phyloP scores from a whole-genome alignment of 805 yeast genomes.

The Ogataea neopini region DNA sequence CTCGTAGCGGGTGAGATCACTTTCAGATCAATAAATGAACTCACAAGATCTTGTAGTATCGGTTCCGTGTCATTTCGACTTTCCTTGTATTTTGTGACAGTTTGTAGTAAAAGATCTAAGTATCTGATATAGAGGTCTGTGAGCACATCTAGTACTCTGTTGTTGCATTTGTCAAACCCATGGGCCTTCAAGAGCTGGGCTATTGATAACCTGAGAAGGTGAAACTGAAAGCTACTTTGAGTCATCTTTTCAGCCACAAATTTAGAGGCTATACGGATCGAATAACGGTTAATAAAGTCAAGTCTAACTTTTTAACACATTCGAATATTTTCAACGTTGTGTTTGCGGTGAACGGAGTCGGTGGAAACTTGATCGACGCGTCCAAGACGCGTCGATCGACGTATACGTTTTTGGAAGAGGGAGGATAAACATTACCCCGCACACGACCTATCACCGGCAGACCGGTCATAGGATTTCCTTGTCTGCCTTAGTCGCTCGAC shows the following conservation, averaged over 20 bases:
- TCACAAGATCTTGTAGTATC: slow-evolving; percentile 63
- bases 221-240: slow-evolving; percentile 31
- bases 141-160: slow-evolving; percentile 69
- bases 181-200: slow-evolving; percentile 68
- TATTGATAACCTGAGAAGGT: slow-evolving; percentile 32
- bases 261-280: neutral
- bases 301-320: neutral
- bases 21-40: slow-evolving; percentile 65
- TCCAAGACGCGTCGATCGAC: neutral
- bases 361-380: neutral
- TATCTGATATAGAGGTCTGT: slow-evolving; percentile 75
- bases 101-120: slow-evolving; percentile 52
- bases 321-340: neutral
- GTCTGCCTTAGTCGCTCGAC: too few species aligned
- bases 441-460: too few species aligned
- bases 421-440: too few species aligned
- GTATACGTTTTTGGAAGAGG: neutral
- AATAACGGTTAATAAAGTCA: neutral
- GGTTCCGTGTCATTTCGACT: slow-evolving; percentile 41
- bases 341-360: neutral
- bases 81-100: slow-evolving; percentile 51
- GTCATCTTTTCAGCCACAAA: slow-evolving; percentile 1
- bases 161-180: slow-evolving; percentile 81
- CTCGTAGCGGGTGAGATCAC: slow-evolving; percentile 58
- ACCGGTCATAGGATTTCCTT: too few species aligned